Conservation (phyloP, 148 eudicot genomes). For the Dianthus caryophyllus region DNA sequence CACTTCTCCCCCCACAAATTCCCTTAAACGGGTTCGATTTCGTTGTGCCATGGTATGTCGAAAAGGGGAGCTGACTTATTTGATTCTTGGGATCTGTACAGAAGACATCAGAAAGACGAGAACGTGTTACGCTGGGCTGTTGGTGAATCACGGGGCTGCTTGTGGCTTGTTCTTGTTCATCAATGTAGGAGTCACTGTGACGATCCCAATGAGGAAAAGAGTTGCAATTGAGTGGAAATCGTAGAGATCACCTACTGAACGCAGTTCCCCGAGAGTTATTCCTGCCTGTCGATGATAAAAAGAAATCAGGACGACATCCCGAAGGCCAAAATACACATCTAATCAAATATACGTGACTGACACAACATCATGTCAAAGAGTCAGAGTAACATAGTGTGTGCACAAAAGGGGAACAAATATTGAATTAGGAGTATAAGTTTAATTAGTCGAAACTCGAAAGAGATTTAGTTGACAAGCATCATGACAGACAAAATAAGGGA, state of each 20-base stretch:
- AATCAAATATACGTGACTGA: not conserved
- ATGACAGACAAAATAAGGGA: not conserved
- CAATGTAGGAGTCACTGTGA: conserved; percentile 72
- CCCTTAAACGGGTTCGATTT: conserved; percentile 1
- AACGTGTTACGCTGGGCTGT: not conserved
- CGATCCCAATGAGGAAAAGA: conserved; percentile 78
- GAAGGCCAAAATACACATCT: not conserved
- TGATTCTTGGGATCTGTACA: conserved; percentile 30
- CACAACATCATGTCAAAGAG: not conserved
- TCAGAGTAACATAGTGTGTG: not conserved
- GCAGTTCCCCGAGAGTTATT: conserved; percentile 82
- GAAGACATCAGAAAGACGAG: conserved; percentile 4
- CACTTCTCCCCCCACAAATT: not conserved
- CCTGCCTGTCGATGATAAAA: conserved; percentile 57
- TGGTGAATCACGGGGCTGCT: not conserved
- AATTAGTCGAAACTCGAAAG: not conserved
- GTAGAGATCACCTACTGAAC: conserved; percentile 75
- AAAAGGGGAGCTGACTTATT: conserved; percentile 11
- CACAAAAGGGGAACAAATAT: too few species aligned
- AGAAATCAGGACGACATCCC: not conserved
- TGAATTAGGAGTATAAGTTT: too few species aligned
- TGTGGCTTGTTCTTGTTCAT: conserved; percentile 48
- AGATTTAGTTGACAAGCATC: not conserved
- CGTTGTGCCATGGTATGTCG: not conserved
- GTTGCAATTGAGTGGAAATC: conserved; percentile 81